These are phyloP conservation scores for Davidsoniella neocaledoniae DNA, from an alignment of 2,329 filamentous ascomycete genomes.

Conservation along the genomic window DNA sequence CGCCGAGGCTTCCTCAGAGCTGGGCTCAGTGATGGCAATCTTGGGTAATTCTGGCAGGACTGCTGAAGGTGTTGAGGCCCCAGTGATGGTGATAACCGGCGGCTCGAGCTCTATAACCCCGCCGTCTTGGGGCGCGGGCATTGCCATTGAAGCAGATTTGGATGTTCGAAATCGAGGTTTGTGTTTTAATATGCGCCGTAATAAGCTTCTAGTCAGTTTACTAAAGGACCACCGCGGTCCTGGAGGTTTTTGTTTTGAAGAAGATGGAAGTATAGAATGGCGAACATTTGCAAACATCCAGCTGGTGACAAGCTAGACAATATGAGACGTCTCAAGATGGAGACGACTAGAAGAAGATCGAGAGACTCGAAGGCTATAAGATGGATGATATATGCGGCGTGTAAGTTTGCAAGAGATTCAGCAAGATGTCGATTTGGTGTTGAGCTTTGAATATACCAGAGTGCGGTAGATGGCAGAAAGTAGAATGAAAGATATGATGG, in stretches of 20 bases:
- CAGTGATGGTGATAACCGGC: conserved; percentile 1
- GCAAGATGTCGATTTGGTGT: background rate
- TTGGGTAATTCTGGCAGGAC: background rate
- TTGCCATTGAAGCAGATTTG: background rate
- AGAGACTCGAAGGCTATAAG: background rate
- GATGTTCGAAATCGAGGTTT: background rate
- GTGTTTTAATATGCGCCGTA: background rate
- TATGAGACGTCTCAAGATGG: background rate
- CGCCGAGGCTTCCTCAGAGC: background rate
- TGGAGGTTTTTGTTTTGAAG: background rate
- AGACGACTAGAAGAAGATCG: background rate
- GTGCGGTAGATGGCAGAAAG: background rate
- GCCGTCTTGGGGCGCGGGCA: background rate
- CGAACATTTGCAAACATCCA: conserved; percentile 6
- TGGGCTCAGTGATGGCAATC: background rate
- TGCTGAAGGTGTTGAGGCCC: background rate
- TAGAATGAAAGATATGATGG: background rate
- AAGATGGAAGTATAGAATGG: background rate
- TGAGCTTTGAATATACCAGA: background rate
- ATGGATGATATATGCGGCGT: background rate
- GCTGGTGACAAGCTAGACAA: background rate
- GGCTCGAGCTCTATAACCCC: background rate
- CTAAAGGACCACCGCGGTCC: conserved; percentile 1
- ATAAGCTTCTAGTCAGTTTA: background rate
- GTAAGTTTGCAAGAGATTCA: background rate